A percentile compares a stretch with the other conserved stretches of the same genome.
These are phyloP conservation scores for Calycina herbarum DNA, from an alignment of 2,329 filamentous ascomycete genomes.

Conservation along the genomic window DNA sequence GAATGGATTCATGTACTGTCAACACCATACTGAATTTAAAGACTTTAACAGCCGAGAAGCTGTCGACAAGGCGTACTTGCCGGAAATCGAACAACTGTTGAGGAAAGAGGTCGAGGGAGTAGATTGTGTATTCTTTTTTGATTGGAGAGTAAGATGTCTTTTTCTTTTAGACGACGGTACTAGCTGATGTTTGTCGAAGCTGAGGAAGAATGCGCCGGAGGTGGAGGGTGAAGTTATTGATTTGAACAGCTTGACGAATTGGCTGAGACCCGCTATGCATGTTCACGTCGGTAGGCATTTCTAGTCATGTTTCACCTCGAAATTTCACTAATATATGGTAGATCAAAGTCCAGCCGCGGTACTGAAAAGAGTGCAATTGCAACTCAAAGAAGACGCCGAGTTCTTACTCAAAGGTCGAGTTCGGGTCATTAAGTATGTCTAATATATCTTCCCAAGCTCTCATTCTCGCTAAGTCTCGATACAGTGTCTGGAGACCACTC, in stretches of 20 bases:
- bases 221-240: constrained; percentile 14
- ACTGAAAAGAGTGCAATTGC: not conserved
- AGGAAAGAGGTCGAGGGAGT: not conserved
- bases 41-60: not conserved
- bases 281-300: constrained; percentile 15
- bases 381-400: not conserved
- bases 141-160: not conserved
- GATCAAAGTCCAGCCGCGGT: constrained; percentile 1
- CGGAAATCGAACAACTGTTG: not conserved
- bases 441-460: not conserved
- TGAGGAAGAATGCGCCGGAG: constrained; percentile 12
- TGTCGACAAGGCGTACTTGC: not conserved
- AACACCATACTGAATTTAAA: not conserved
- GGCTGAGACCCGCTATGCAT: constrained; percentile 15
- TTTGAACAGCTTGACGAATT: constrained; percentile 14
- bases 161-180: not conserved
- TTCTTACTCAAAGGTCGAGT: not conserved
- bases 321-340: not conserved
- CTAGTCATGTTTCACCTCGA: not conserved
- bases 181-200: not conserved
- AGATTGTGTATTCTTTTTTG: not conserved
- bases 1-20: not conserved
- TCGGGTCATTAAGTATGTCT: not conserved
- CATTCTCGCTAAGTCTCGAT: not conserved
- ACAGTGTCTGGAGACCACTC: not conserved